Evolutionary conservation across 106 monocot species (phyloP).

Genomic region (Dioscorea dumetorum): DNA sequence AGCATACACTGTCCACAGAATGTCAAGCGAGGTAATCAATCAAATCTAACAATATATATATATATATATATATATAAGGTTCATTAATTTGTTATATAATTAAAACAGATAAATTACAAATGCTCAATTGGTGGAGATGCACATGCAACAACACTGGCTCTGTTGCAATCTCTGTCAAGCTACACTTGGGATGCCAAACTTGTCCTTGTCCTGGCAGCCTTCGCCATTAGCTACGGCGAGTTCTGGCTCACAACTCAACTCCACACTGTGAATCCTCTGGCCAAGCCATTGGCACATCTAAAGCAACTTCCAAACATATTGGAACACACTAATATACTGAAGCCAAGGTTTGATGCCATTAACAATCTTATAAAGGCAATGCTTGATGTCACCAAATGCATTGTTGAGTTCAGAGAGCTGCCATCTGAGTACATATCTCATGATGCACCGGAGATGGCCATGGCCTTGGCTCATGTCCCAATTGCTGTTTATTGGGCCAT

Average conservation of each 20-base stretch:
- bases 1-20: constrained; percentile 61
- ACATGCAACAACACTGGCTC: constrained; percentile 32
- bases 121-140: constrained; percentile 40
- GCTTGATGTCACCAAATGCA: constrained; percentile 60
- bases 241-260: constrained; percentile 66
- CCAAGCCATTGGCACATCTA: constrained; percentile 42
- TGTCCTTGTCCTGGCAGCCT: constrained; percentile 55
- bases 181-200: constrained; percentile 69
- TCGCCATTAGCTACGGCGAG: constrained; percentile 58
- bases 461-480: constrained; percentile 53
- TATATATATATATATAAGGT: too few species aligned
- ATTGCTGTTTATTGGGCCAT: constrained; percentile 73
- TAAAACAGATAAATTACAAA: constrained; percentile 46
- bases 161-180: constrained; percentile 37
- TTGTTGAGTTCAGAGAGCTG: constrained; percentile 60
- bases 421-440: constrained; percentile 43
- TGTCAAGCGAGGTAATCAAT: constrained; percentile 52
- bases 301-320: constrained; percentile 61
- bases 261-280: constrained; percentile 56
- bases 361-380: constrained; percentile 49
- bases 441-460: constrained; percentile 38
- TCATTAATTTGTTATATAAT: too few species aligned
- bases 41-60: neutral
- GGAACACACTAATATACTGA: constrained; percentile 45
- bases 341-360: constrained; percentile 58